These are phyloP conservation scores for Olyra latifolia DNA, from an alignment of 176 grass and related monocot species.

Conservation along the genomic window DNA sequence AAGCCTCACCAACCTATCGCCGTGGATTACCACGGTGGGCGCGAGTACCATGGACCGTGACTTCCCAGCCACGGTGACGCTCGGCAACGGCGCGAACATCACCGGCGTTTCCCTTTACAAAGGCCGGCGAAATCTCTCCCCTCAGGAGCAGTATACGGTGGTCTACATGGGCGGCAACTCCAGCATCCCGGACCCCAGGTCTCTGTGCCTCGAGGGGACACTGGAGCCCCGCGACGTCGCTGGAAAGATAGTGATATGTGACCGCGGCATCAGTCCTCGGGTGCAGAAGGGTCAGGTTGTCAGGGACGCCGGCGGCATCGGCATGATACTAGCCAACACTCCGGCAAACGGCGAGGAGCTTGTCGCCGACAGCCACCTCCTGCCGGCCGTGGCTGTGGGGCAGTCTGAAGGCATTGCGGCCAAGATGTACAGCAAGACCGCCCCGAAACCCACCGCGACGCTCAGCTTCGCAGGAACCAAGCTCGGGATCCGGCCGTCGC, in stretches of 20 bases:
- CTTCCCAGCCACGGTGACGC: constrained; percentile 69
- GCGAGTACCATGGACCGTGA: constrained; percentile 97
- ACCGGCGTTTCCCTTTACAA: constrained; percentile 91
- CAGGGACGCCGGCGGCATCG: constrained; percentile 73
- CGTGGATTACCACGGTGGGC: constrained; percentile 93
- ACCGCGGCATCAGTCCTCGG: constrained; percentile 84
- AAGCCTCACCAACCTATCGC: constrained; percentile 89
- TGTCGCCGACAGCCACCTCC: constrained; percentile 93
- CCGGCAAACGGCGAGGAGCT: constrained; percentile 86
- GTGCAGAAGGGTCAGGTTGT: constrained; percentile 98
- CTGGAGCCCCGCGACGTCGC: constrained; percentile 54
- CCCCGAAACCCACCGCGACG: constrained; percentile 60
- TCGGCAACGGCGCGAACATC: constrained; percentile 71
- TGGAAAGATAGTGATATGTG: constrained; percentile 92
- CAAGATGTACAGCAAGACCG: constrained; percentile 60
- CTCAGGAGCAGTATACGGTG: constrained; percentile 57
- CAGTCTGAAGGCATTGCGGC: constrained; percentile 49
- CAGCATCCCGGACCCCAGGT: constrained; percentile 68
- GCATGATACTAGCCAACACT: constrained; percentile 87
- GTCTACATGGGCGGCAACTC: constrained; percentile 73
- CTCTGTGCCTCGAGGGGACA: constrained; percentile 83
- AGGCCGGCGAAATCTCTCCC: constrained; percentile 45
- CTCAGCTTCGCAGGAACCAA: constrained; percentile 81
- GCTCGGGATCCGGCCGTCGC: constrained; percentile 87
- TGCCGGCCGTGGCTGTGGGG: constrained; percentile 82